phyloP scores from a whole-genome alignment of 352 stramenopile species.

The Halophytophthora polymorphica region DNA sequence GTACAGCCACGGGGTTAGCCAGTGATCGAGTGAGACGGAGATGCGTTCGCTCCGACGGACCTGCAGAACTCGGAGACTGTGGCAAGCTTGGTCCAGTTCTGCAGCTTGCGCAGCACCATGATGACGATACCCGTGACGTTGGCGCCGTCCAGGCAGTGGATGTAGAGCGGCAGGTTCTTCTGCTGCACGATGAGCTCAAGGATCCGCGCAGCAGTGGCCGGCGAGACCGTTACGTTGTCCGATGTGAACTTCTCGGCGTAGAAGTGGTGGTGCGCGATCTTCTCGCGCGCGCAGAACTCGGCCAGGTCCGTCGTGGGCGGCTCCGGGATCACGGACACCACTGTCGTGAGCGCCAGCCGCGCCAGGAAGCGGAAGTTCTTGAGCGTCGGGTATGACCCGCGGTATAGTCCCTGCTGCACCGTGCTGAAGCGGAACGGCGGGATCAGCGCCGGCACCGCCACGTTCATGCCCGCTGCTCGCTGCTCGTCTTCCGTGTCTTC shows the following conservation, averaged over 20 bases:
- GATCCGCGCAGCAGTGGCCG: slow-evolving; percentile 69
- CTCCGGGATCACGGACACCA: slow-evolving; percentile 82
- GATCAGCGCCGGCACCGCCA: slow-evolving; percentile 68
- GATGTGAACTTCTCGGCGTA: slow-evolving; percentile 87
- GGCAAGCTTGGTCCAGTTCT: slow-evolving; percentile 87
- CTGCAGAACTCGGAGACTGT: slow-evolving; percentile 82
- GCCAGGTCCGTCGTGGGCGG: slow-evolving; percentile 69
- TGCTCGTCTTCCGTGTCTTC: background rate
- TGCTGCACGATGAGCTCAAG: slow-evolving; percentile 75
- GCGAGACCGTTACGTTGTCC: slow-evolving; percentile 83
- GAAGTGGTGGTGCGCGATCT: slow-evolving; percentile 74
- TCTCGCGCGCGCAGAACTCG: slow-evolving; percentile 68
- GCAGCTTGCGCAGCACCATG: slow-evolving; percentile 85
- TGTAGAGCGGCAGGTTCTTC: slow-evolving; percentile 79
- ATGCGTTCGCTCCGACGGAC: slow-evolving; percentile 9
- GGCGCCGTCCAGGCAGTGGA: slow-evolving; percentile 85
- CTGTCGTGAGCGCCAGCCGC: slow-evolving; percentile 66
- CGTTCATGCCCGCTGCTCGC: slow-evolving; percentile 23
- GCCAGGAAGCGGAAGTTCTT: slow-evolving; percentile 86
- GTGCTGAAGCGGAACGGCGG: slow-evolving; percentile 86
- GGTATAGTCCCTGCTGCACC: slow-evolving; percentile 78
- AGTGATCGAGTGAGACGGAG: background rate
- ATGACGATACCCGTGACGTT: slow-evolving; percentile 87
- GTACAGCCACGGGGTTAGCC: background rate
- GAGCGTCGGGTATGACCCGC: slow-evolving; percentile 79